Conservation (phyloP, 78 protist genomes). For the Bigelowiella natans region DNA sequence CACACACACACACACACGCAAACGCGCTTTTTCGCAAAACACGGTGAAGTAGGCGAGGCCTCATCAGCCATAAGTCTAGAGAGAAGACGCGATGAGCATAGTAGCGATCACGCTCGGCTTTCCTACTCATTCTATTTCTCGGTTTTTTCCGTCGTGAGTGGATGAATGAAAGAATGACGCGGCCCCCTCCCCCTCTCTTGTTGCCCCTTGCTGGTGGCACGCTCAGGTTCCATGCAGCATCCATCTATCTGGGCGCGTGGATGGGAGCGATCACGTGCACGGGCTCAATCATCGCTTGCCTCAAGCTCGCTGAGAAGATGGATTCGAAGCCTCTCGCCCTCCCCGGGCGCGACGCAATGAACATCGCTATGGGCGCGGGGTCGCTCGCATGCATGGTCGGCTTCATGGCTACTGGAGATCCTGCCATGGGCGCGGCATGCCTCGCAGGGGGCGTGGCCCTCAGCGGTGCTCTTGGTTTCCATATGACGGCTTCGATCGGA, state of each 20-base stretch:
- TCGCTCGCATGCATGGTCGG: not conserved
- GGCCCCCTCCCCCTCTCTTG: too few relatives aligned
- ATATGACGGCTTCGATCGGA: constrained; percentile 73
- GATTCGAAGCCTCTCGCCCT: constrained; percentile 30
- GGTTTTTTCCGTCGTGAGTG: too few relatives aligned
- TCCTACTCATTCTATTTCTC: too few relatives aligned
- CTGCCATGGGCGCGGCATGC: not conserved
- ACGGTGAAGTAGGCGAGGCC: too few relatives aligned
- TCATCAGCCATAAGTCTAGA: too few relatives aligned
- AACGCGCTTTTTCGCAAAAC: not conserved
- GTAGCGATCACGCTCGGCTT: too few relatives aligned
- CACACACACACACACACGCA: not conserved
- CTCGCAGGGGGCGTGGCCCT: not conserved
- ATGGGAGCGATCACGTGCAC: constrained; percentile 49
- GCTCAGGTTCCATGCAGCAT: not conserved
- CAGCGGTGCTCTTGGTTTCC: constrained; percentile 57
- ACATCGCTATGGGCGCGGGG: constrained; percentile 12
- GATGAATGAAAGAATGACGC: too few relatives aligned
- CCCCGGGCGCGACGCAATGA: constrained; percentile 50
- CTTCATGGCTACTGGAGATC: not conserved
- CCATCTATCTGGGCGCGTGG: constrained; percentile 8
- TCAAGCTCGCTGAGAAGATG: constrained; percentile 45
- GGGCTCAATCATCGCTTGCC: constrained; percentile 87
- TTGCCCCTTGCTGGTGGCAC: too few relatives aligned
- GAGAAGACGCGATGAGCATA: too few relatives aligned